Conservation (phyloP, 306 rosid genomes). For the Sicyos baderoa region DNA sequence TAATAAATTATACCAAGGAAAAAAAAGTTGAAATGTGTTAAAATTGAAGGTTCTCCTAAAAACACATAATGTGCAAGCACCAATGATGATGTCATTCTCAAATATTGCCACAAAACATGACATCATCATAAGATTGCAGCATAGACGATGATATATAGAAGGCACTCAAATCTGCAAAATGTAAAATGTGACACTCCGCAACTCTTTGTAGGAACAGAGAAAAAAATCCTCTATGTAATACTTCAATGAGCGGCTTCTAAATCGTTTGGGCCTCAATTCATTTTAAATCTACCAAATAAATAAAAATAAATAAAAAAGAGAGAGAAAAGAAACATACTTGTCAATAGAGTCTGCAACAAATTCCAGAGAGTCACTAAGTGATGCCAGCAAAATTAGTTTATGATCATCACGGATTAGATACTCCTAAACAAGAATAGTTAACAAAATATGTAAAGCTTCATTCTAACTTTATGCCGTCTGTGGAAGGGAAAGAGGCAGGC, state of each 20-base stretch:
- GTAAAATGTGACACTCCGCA: slow-evolving; percentile 1
- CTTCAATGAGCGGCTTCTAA: background rate
- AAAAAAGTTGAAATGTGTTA: background rate
- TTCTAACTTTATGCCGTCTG: slow-evolving; percentile 1
- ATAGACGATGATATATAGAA: background rate
- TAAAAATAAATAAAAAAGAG: background rate
- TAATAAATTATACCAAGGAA: background rate
- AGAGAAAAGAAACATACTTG: slow-evolving; percentile 48
- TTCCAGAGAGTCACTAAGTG: slow-evolving; percentile 97
- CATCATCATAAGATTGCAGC: too few relatives aligned
- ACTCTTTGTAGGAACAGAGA: background rate
- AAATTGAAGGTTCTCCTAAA: background rate
- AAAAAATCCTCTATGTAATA: background rate
- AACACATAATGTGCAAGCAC: background rate
- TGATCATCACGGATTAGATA: slow-evolving; percentile 90
- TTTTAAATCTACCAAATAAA: slow-evolving; percentile 3
- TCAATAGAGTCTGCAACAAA: slow-evolving; percentile 91
- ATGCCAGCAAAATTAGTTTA: slow-evolving; percentile 90
- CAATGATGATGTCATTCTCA: background rate
- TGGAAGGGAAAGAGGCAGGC: background rate
- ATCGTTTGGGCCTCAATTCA: background rate
- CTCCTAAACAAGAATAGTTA: slow-evolving; percentile 46
- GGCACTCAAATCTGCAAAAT: background rate
- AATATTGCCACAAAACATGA: background rate
- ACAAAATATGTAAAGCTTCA: slow-evolving; percentile 14